Evolutionary conservation across 306 rosid species (phyloP).

Genomic region (Crotalaria pallida): DNA sequence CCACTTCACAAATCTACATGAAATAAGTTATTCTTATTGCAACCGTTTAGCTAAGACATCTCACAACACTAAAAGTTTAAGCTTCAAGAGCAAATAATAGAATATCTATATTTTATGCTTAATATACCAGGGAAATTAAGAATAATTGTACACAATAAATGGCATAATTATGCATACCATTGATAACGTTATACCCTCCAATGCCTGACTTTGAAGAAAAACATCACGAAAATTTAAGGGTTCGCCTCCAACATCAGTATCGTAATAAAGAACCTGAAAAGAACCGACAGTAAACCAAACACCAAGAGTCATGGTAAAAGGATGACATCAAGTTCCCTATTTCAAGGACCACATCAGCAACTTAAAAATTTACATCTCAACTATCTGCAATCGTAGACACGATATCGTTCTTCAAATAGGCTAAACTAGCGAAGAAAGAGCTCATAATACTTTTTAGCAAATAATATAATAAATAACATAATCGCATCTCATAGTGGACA

Average conservation of each 20-base stretch:
- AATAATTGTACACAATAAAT: slow-evolving; percentile 6
- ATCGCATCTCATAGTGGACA: background rate
- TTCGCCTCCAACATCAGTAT: slow-evolving; percentile 76
- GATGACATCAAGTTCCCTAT: background rate
- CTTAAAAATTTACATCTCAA: background rate
- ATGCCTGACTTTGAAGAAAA: slow-evolving; percentile 94
- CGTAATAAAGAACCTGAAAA: slow-evolving; percentile 74
- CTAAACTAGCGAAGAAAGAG: background rate
- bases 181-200: slow-evolving; percentile 86
- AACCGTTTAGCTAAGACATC: slow-evolving; percentile 5
- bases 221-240: slow-evolving; percentile 85
- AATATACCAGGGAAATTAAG: background rate
- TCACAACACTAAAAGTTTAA: background rate
- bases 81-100: background rate
- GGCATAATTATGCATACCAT: slow-evolving; percentile 60
- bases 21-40: background rate
- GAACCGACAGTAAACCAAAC: slow-evolving; percentile 18
- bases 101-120: background rate
- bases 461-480: no score
- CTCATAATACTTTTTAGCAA: background rate
- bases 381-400: background rate
- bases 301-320: slow-evolving; percentile 5
- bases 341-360: background rate
- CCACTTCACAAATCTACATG: background rate
- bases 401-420: background rate